Evolutionary conservation across 352 stramenopile genomes (phyloP).

Genomic region (Halophytophthora batemanensis): DNA sequence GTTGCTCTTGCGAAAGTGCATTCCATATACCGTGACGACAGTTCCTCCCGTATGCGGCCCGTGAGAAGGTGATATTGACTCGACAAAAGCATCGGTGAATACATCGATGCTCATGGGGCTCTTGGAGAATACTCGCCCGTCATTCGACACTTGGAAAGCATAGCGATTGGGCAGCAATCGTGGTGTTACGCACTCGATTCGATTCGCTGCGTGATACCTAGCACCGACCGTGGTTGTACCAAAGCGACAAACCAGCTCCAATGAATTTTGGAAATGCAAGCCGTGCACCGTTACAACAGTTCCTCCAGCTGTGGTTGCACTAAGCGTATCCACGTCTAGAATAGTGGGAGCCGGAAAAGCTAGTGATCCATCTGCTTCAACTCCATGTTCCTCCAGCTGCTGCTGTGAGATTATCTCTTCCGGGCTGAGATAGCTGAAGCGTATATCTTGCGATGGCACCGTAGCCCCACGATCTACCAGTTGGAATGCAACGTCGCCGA

Average conservation of each 20-base stretch:
- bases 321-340: slow-evolving; percentile 15
- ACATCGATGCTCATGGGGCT: slow-evolving; percentile 57
- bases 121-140: slow-evolving; percentile 61
- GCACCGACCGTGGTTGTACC: slow-evolving; percentile 45
- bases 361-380: background rate
- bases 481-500: slow-evolving; percentile 36
- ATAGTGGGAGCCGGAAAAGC: slow-evolving; percentile 13
- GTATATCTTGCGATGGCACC: slow-evolving; percentile 30
- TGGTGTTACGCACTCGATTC: slow-evolving; percentile 65
- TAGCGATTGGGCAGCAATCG: slow-evolving; percentile 52
- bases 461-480: slow-evolving; percentile 38
- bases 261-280: slow-evolving; percentile 67
- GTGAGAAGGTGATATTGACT: slow-evolving; percentile 59
- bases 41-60: slow-evolving; percentile 81
- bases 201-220: slow-evolving; percentile 41
- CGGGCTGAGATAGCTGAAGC: slow-evolving; percentile 45
- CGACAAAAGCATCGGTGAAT: slow-evolving; percentile 71
- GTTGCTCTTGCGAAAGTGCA: slow-evolving; percentile 64
- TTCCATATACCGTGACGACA: slow-evolving; percentile 77
- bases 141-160: slow-evolving; percentile 77
- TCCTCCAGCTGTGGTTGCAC: slow-evolving; percentile 31
- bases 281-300: slow-evolving; percentile 75
- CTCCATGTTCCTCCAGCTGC: slow-evolving; percentile 1
- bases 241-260: slow-evolving; percentile 84
- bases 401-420: slow-evolving; percentile 11